Percentiles rank a stretch among this genome's conserved stretches.
phyloP scores from a whole-genome alignment of 169 alveolate genomes.

The Plasmodium vivax region DNA sequence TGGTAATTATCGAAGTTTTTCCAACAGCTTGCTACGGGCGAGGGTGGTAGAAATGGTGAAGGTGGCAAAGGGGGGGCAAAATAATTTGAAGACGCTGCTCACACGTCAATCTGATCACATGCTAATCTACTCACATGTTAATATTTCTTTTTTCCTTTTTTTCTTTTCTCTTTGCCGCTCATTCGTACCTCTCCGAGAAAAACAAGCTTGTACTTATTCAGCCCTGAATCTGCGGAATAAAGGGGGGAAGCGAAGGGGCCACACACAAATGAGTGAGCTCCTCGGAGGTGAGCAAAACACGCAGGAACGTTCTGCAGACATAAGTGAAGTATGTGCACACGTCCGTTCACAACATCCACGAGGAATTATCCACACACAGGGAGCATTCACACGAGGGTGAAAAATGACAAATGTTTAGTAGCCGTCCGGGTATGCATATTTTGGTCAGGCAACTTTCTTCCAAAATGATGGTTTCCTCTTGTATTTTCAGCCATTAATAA shows the following conservation, averaged over 20 bases:
- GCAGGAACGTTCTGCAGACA: background rate
- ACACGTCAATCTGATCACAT: background rate
- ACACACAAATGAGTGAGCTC: background rate
- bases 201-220: conserved; percentile 93
- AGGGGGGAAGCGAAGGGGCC: background rate
- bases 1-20: conserved; percentile 97
- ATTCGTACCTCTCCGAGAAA: conserved; percentile 91
- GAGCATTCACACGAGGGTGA: background rate
- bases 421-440: background rate
- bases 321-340: background rate
- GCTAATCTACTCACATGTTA: background rate
- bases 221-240: conserved; percentile 63
- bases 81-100: background rate
- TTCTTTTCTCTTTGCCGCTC: background rate
- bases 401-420: background rate
- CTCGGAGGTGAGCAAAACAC: background rate
- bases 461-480: background rate
- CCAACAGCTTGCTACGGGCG: conserved; percentile 95
- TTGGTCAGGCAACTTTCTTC: background rate
- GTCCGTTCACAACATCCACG: background rate
- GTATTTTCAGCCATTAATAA: background rate
- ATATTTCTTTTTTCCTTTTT: background rate
- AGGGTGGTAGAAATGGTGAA: background rate
- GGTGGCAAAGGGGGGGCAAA: background rate
- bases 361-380: background rate